phyloP scores from a whole-genome alignment of 2,329 filamentous ascomycete genomes.

The Xylariomycetidae sp. region DNA sequence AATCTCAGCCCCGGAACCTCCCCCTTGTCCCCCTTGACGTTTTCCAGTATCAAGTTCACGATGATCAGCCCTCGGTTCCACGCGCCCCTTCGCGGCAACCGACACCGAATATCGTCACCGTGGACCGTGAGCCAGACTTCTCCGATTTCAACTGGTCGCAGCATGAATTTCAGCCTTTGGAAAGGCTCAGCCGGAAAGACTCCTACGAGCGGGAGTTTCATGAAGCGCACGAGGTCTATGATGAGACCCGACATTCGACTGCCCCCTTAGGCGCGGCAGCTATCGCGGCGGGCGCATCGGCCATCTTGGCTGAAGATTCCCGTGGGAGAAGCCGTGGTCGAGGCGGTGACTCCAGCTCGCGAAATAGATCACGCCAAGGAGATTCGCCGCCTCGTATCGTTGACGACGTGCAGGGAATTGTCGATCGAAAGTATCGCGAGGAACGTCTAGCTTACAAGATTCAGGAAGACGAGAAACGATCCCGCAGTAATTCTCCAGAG shows the following conservation, averaged over 20 bases:
- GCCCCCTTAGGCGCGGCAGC: slow-evolving; percentile 43
- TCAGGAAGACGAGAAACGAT: slow-evolving; percentile 48
- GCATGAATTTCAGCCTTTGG: slow-evolving; percentile 24
- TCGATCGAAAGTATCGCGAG: slow-evolving; percentile 55
- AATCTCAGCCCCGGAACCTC: slow-evolving; percentile 20
- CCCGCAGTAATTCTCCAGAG: slow-evolving; percentile 47
- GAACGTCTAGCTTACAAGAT: slow-evolving; percentile 49
- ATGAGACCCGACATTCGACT: slow-evolving; percentile 44
- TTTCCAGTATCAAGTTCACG: slow-evolving; percentile 53
- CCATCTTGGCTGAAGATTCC: slow-evolving; percentile 34
- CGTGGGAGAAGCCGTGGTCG: slow-evolving; percentile 25
- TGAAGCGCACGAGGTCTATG: slow-evolving; percentile 39
- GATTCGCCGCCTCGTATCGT: slow-evolving; percentile 22
- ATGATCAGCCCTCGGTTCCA: slow-evolving; percentile 50
- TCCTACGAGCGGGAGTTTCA: slow-evolving; percentile 44
- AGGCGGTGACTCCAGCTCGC: slow-evolving; percentile 27
- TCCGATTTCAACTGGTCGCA: slow-evolving; percentile 24
- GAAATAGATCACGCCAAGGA: slow-evolving; percentile 29
- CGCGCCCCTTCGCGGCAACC: slow-evolving; percentile 41
- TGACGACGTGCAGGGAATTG: slow-evolving; percentile 51
- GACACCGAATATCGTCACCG: slow-evolving; percentile 48
- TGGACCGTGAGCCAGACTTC: slow-evolving; percentile 50
- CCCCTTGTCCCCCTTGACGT: slow-evolving; percentile 47
- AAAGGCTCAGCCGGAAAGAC: slow-evolving; percentile 44
- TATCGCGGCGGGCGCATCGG: slow-evolving; percentile 42